These are phyloP conservation scores for Crithidia sp. DNA, from an alignment of 208 protist genomes.

Conservation along the genomic window DNA sequence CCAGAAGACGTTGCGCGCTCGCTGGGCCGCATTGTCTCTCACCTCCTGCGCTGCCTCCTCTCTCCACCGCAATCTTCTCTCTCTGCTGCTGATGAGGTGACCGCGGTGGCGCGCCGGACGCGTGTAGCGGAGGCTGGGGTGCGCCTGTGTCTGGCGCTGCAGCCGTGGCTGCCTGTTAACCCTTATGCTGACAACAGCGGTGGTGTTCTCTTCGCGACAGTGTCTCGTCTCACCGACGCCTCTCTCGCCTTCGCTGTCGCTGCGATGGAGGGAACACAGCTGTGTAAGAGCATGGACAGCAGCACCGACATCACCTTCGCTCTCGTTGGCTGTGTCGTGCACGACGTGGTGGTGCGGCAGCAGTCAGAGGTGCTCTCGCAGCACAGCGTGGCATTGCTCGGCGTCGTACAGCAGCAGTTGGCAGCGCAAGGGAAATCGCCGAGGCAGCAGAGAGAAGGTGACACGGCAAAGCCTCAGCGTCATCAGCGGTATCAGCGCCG, in stretches of 20 bases:
- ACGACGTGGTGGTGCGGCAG: conserved; percentile 5
- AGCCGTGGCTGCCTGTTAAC: conserved; percentile 18
- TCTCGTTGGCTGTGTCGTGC: neutral
- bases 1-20: neutral
- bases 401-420: neutral
- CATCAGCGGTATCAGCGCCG: neutral
- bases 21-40: neutral
- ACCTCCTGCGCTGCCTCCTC: neutral
- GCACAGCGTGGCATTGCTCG: conserved; percentile 14
- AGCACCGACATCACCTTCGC: neutral
- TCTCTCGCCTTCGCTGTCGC: neutral
- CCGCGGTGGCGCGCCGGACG: too few relatives aligned
- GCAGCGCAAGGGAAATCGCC: too few relatives aligned
- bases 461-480: too few relatives aligned
- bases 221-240: neutral
- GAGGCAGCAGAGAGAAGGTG: too few relatives aligned
- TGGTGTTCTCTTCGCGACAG: too few relatives aligned
- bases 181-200: neutral
- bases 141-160: conserved; percentile 11
- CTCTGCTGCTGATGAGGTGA: neutral
- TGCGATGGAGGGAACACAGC: neutral
- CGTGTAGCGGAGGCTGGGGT: conserved; percentile 7
- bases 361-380: conserved; percentile 16
- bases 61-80: neutral
- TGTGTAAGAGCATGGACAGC: neutral